Conservation (phyloP, 2,329 filamentous ascomycete genomes). For the Sporothrix protearum region DNA sequence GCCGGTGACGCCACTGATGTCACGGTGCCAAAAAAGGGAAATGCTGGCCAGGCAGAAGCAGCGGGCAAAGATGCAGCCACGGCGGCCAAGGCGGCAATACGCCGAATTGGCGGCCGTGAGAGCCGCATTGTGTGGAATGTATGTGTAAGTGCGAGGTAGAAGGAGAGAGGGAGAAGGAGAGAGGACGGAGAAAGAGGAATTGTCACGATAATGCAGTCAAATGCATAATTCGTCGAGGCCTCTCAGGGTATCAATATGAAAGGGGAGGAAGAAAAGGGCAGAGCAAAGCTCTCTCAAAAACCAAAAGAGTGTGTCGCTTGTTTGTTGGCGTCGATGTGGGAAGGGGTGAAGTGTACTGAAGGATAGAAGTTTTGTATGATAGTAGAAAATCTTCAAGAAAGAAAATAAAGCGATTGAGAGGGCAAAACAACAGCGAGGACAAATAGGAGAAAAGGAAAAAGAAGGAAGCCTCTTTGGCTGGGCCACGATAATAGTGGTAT, state of each 20-base stretch:
- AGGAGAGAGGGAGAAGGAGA: neutral
- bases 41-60: neutral
- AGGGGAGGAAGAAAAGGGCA: too few relatives aligned
- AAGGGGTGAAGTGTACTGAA: neutral
- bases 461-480: neutral
- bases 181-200: neutral
- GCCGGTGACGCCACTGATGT: neutral
- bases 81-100: neutral
- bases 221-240: neutral
- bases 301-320: neutral
- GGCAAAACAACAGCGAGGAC: neutral
- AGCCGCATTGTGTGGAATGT: conserved; percentile 2
- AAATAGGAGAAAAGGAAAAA: neutral
- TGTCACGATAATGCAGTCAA: neutral
- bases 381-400: neutral
- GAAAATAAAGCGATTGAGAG: neutral
- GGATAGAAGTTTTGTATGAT: neutral
- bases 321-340: neutral
- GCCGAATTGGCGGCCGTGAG: conserved; percentile 8
- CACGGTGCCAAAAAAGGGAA: neutral
- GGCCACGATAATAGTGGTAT: neutral
- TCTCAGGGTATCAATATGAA: neutral
- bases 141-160: neutral
- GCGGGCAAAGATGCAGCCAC: neutral
- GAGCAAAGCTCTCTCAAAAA: neutral